These are phyloP conservation scores for Apophysomyces ossiformis DNA, from an alignment of 371 early-diverging fungal genomes.

Conservation along the genomic window DNA sequence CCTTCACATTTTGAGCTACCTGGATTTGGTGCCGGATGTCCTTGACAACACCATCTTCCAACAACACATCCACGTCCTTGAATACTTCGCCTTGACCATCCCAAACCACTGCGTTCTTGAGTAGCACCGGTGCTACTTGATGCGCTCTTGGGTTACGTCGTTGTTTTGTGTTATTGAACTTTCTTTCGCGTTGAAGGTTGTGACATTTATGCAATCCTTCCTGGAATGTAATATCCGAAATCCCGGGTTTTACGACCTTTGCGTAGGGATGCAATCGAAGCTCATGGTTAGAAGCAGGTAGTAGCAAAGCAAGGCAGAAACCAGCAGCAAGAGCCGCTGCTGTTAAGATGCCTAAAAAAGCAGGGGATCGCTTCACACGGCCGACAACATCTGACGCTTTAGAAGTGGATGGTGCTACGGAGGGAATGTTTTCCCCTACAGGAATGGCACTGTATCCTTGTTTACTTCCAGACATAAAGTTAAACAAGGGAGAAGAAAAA, in stretches of 20 bases:
- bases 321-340: background rate
- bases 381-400: background rate
- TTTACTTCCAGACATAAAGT: background rate
- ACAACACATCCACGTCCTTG: constrained; percentile 53
- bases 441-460: background rate
- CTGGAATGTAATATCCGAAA: constrained; percentile 20
- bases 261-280: background rate
- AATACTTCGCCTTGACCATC: constrained; percentile 59
- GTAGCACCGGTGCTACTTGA: constrained; percentile 28
- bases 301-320: background rate
- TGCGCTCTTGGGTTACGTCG: constrained; percentile 22
- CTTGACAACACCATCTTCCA: constrained; percentile 57
- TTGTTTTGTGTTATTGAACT: constrained; percentile 6
- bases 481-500: background rate
- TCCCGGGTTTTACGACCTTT: constrained; percentile 24
- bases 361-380: background rate
- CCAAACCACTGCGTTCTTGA: constrained; percentile 62
- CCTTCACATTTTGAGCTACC: constrained; percentile 32
- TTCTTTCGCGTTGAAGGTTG: constrained; percentile 9
- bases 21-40: constrained; percentile 40
- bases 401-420: background rate
- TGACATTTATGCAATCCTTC: constrained; percentile 27
- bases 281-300: background rate
- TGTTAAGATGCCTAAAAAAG: background rate
- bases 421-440: background rate